Evolutionary conservation across 1,284 basidiomycete species (phyloP), one percentile per base, ranked within the genome.

Genomic region (Ceratobasidium sp.): DNA sequence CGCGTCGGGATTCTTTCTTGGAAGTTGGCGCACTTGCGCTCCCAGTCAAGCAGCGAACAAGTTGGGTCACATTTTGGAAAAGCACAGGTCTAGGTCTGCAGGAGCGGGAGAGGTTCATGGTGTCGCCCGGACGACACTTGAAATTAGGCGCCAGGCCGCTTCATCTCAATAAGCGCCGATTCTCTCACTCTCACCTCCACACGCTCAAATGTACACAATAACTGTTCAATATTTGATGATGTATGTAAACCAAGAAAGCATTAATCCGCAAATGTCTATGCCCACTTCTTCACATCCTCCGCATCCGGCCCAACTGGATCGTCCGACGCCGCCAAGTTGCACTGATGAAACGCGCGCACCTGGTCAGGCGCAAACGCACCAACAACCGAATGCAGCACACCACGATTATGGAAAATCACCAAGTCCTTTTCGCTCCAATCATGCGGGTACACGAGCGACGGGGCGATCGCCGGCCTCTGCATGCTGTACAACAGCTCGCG

Each of bases 381-480:
- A 14, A 94, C 92, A 59, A 95, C 94, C 3, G 90, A 88, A 82
- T 95, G 94, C 67, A 95, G 84, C 1, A 95, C 86, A 16, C 93
- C 93, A 16, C 93, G 89, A 83, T 94, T 94, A 82, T 91, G 89
- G 87, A 92, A 92, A 20, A 94, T 82, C 12, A 91, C 89, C 33
- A 94, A 85, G 82, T 93, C 91, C 52, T 88, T 89, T 80, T 90
- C 89, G 38, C 86, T 85, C 87, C 88, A 89, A 79, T 88, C 82
- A 44, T 83, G 82, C 1, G 82, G 81, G 79, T 83, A 83, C n/a
- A 83, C 81, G 54, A 83, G 78, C 44, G 78, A 84, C 1, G 94
- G 93, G 0, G 91, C 89, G 79, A 96, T 96, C 7, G 90, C 94
- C 0, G 94, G 94, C 12, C 94, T 85, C 83, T 96, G 94, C 87